A percentile compares a stretch with the other conserved stretches of the same genome.
These are phyloP conservation scores for Candida insectalens DNA, from an alignment of 805 yeast genomes.

Conservation along the genomic window DNA sequence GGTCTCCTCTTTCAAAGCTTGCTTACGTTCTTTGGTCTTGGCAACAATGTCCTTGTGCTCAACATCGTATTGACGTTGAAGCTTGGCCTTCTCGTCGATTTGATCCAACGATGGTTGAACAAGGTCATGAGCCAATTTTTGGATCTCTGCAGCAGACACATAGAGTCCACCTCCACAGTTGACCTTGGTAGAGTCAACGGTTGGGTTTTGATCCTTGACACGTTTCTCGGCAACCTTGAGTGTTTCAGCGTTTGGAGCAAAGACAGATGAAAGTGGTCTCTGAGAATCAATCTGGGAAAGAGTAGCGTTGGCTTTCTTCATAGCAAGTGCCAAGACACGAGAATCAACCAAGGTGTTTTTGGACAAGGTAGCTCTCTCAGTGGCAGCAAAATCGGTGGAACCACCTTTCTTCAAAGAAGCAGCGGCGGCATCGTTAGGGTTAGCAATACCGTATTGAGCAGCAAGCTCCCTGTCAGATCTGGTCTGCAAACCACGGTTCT, in stretches of 20 bases:
- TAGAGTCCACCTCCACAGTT: slow-evolving; percentile 84
- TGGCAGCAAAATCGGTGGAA: slow-evolving; percentile 31
- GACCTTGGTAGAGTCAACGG: slow-evolving; percentile 42
- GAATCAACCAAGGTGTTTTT: slow-evolving; percentile 30
- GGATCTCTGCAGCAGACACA: slow-evolving; percentile 67
- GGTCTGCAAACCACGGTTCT: slow-evolving; percentile 27
- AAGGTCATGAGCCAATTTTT: slow-evolving; percentile 65
- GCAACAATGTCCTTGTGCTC: slow-evolving; percentile 29
- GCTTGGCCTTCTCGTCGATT: slow-evolving; percentile 54
- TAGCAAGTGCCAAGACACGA: slow-evolving; percentile 41
- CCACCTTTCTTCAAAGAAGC: slow-evolving; percentile 35
- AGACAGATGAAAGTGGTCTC: slow-evolving; percentile 16
- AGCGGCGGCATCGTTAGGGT: slow-evolving; percentile 36
- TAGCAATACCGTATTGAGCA: slow-evolving; percentile 7
- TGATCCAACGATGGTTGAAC: slow-evolving; percentile 79
- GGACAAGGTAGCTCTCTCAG: slow-evolving; percentile 28
- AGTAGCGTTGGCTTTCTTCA: slow-evolving; percentile 34
- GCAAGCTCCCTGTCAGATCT: slow-evolving; percentile 1
- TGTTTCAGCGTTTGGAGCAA: slow-evolving; percentile 49
- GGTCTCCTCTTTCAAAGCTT: slow-evolving; percentile 27
- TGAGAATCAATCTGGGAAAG: slow-evolving; percentile 17
- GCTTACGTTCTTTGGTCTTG: slow-evolving; percentile 31
- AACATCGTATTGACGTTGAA: slow-evolving; percentile 54
- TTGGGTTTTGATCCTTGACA: slow-evolving; percentile 37
- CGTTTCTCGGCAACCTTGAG: slow-evolving; percentile 66